Evolutionary conservation across 768 basidiomycete genomes (phyloP).

Genomic region (Gelatoporia subvermispora): DNA sequence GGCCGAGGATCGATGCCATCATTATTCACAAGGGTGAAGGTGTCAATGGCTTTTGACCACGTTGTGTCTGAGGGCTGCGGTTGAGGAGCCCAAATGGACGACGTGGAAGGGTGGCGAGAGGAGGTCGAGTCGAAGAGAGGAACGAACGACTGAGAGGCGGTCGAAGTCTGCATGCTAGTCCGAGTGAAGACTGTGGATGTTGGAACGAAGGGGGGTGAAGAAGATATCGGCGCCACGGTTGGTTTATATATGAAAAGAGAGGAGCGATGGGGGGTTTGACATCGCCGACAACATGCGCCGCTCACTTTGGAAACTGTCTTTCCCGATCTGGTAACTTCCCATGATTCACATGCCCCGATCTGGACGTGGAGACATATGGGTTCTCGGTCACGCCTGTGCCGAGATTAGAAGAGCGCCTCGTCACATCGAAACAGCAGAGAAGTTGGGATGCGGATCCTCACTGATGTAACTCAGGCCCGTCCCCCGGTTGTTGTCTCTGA

Average conservation of each 20-base stretch:
- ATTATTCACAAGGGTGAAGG: constrained; percentile 46
- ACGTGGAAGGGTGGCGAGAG: constrained; percentile 14
- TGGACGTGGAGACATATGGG: too few species aligned
- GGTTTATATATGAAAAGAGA: too few species aligned
- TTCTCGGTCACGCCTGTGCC: too few species aligned
- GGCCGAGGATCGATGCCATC: constrained; percentile 12
- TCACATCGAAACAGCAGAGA: too few species aligned
- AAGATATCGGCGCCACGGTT: background rate
- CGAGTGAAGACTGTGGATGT: constrained; percentile 4
- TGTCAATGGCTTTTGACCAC: constrained; percentile 66
- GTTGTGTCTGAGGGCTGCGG: constrained; percentile 61
- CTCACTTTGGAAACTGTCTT: too few species aligned
- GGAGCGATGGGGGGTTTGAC: constrained; percentile 9
- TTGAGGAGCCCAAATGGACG: constrained; percentile 81
- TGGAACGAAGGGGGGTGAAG: background rate
- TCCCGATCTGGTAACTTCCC: too few species aligned
- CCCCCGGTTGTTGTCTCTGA: too few species aligned
- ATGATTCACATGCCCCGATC: too few species aligned
- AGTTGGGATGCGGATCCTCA: too few species aligned
- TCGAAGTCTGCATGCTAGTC: constrained; percentile 17
- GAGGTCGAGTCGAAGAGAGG: constrained; percentile 21
- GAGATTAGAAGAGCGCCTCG: too few species aligned
- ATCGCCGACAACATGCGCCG: background rate
- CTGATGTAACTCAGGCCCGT: too few species aligned
- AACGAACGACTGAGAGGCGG: constrained; percentile 17